Evolutionary conservation across 2,329 filamentous ascomycete species (phyloP), one percentile per base, ranked within the genome.

Genomic region (Scedosporium apiospermum): DNA sequence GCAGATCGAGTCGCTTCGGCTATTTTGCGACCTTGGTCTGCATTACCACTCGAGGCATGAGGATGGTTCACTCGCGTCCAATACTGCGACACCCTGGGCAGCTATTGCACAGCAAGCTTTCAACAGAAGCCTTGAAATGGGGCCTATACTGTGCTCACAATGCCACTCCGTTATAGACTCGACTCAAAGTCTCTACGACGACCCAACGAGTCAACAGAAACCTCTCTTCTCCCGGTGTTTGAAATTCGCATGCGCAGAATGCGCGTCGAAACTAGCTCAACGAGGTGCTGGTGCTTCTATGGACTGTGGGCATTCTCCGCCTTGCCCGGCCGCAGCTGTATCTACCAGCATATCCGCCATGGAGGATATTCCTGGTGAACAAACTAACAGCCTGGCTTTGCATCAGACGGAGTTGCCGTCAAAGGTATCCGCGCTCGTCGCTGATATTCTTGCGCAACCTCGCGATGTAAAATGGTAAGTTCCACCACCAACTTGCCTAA

Each of bases 1-100:
- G 63, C 71, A 74, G 51, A 78, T 82, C 34, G 76, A 82, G 30
- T 69, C 71, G 0, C 66, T 82, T 62, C 69, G 79, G 1, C 68
- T 80, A 16, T 68, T 81, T 3, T 82, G 80, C 42, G 76, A 81
- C 55, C 67, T 81, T 0, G 80, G 80, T 0, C 60, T 77, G 0
- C 66, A 72, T n/a, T 80, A 79, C 30, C 67, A 69, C 3, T 61
- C 62, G 3, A 67, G 74, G n/a, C 69, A 75, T 9, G 66, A 68
- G 10, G 64, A 63, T 41, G 61, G 60, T n/a, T 38, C 18, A 23
- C n/a, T 65, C 2, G 7, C 26, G 2, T n/a, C 60, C 0, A 57
- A 61, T 4, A 34, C 3, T 0, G 14, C 64, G 9, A 64, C 65
- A 6, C 9, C 65, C 0, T 74, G 70, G 71, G 4, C 57, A 0